These are phyloP conservation scores for Pseudomassariella vexata DNA, from an alignment of 2,329 filamentous ascomycete genomes.

Conservation along the genomic window DNA sequence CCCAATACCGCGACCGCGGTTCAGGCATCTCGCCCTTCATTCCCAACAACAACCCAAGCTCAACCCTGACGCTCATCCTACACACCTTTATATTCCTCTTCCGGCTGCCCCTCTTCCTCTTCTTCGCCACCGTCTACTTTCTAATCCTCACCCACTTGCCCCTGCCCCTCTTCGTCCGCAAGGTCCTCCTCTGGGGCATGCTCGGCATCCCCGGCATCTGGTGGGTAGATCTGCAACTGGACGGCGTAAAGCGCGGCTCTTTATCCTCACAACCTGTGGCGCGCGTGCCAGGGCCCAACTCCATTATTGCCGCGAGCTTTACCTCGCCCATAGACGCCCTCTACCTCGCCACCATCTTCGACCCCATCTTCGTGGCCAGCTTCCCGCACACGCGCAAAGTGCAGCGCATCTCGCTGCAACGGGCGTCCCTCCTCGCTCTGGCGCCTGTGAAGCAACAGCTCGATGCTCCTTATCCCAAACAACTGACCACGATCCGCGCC, in stretches of 20 bases:
- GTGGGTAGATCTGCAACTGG: constrained; percentile 98
- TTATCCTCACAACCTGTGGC: constrained; percentile 67
- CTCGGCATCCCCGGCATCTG: constrained; percentile 87
- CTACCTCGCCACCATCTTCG: constrained; percentile 93
- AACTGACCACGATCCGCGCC: constrained; percentile 54
- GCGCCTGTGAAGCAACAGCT: constrained; percentile 41
- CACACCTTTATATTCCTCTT: constrained; percentile 71
- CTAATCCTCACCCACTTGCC: constrained; percentile 78
- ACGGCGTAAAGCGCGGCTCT: constrained; percentile 89
- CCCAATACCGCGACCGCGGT: constrained; percentile 89
- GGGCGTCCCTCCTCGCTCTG: constrained; percentile 70
- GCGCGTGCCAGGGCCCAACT: constrained; percentile 71
- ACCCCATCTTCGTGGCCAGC: constrained; percentile 85
- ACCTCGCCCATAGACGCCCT: constrained; percentile 90
- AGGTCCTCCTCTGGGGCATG: constrained; percentile 81
- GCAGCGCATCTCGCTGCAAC: constrained; percentile 68
- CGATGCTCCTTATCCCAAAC: constrained; percentile 36
- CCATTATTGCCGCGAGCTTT: constrained; percentile 83
- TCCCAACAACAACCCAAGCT: constrained; percentile 63
- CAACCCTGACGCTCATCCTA: constrained; percentile 56
- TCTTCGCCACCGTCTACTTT: constrained; percentile 67
- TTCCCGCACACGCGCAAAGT: constrained; percentile 73
- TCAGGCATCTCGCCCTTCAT: constrained; percentile 94
- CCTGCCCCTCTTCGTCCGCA: constrained; percentile 57
- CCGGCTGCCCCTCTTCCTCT: constrained; percentile 72